Percentiles rank a stretch among this genome's conserved stretches.
These are phyloP conservation scores for Ophiocordyceps unilateralis DNA, from an alignment of 2,329 filamentous ascomycete species.

Conservation along the genomic window DNA sequence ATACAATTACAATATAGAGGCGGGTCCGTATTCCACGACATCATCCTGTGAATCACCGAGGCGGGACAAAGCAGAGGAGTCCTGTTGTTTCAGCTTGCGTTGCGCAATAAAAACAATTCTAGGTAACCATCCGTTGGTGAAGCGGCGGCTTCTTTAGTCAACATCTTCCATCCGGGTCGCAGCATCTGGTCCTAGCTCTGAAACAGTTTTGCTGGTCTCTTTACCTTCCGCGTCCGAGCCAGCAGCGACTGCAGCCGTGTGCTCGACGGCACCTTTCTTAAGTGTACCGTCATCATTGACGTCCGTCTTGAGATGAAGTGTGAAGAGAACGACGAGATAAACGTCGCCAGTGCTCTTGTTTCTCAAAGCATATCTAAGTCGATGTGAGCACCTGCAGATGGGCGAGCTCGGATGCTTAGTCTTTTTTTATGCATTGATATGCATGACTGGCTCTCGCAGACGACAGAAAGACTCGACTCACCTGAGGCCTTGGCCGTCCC, in stretches of 20 bases:
- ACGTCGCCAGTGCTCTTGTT: slow-evolving; percentile 56
- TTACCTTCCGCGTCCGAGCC: neutral
- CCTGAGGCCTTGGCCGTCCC: slow-evolving; percentile 64
- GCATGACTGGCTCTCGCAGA: neutral
- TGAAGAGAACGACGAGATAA: slow-evolving; percentile 70
- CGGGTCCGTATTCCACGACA: no score
- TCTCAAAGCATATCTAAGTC: slow-evolving; percentile 82
- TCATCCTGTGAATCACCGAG: neutral
- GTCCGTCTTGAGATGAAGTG: slow-evolving; percentile 53
- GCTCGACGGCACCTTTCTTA: slow-evolving; percentile 22
- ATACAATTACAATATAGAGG: no score
- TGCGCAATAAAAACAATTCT: neutral
- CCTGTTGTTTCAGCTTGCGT: neutral
- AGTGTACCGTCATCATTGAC: slow-evolving; percentile 40
- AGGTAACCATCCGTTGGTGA: neutral
- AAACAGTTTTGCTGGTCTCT: neutral
- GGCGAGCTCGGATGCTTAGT: slow-evolving; percentile 5
- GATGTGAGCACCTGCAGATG: slow-evolving; percentile 50
- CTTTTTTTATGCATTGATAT: neutral
- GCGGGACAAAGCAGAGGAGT: neutral
- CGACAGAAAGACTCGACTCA: slow-evolving; percentile 22
- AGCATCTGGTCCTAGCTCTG: neutral
- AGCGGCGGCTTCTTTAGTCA: neutral
- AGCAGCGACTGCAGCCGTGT: slow-evolving; percentile 5
- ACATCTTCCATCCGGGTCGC: neutral